These are phyloP conservation scores for Debaryomycetaceae sp. DNA, from an alignment of 1,139 yeast genomes.

Conservation along the genomic window DNA sequence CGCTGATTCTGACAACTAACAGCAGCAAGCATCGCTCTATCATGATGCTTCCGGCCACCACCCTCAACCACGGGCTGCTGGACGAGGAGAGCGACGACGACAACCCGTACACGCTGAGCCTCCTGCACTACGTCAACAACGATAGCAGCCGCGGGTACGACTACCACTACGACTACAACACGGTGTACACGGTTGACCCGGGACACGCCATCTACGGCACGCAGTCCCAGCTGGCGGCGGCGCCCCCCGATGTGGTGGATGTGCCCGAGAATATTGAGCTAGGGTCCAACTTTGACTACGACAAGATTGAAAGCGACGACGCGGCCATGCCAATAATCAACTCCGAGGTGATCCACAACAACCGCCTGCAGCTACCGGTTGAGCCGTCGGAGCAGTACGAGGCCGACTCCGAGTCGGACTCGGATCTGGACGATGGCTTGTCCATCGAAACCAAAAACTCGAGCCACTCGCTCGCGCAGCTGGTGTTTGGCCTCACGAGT, in stretches of 20 bases:
- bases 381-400: conserved; percentile 3
- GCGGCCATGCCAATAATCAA: conserved; percentile 20
- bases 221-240: conserved; percentile 11
- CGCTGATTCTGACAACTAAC: conserved; percentile 22
- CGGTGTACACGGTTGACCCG: conserved; percentile 66
- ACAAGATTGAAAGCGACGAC: conserved; percentile 25
- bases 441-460: conserved; percentile 39
- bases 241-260: conserved; percentile 38
- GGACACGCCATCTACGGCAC: conserved; percentile 40
- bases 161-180: conserved; percentile 81
- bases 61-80: conserved; percentile 73
- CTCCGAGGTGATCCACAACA: conserved; percentile 17
- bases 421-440: conserved; percentile 30
- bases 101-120: conserved; percentile 52
- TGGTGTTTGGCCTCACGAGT: conserved; percentile 24
- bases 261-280: conserved; percentile 41
- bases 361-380: conserved; percentile 1
- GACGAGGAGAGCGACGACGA: conserved; percentile 62
- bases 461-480: conserved; percentile 45
- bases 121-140: conserved; percentile 72
- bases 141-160: conserved; percentile 66
- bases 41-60: conserved; percentile 75
- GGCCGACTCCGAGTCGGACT: conserved; percentile 17
- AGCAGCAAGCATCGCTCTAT: conserved; percentile 50
- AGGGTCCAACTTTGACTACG: conserved; percentile 40